Evolutionary conservation across 305 asterid species (phyloP), one percentile per base, ranked within the genome.

Genomic region (Fraxinus baroniana): DNA sequence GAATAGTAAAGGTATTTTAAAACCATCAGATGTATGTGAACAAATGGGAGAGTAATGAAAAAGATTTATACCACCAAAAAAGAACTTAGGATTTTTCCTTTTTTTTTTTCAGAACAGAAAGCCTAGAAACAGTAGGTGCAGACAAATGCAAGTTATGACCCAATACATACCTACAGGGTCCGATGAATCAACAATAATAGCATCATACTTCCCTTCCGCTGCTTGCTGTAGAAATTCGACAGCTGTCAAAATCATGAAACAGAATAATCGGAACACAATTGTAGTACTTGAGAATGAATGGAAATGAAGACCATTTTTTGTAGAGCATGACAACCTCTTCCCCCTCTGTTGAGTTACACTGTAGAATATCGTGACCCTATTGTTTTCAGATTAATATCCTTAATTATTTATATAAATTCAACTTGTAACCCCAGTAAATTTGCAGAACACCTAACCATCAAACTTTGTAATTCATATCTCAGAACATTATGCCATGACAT

Each of bases 161-260:
- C 77, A 82, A 28, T 22, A 85, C 98, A 3, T 93, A 94, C 99
- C 98, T 74, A 94, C 94, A 77, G 99, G 98, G 81, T 96, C 99
- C 13, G 98, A 96, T 68, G 98, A 93, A 89, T 96, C 99, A 85
- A 96, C 98, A 85, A 96, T 91, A 78, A 96, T 44, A 37, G 95
- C 98, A 76, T 93, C 99, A 79, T 94, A 96, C 87, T 90, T 94
- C 77, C 97, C 97, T 84, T 81, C 90, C 76, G 97, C 92, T 36
- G 95, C 82, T 72, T 80, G 83, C 91, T 80, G 83, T 52, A 96
- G 83, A 91, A 91, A 94, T 49, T 94, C 98, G 82, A 88, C 85
- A 85, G 98, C 98, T 96, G 97, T 85, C 79, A 83, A 84, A 81
- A 84, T 76, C 22, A 77, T 24, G 37, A 76, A 70, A 80, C 22